Evolutionary conservation across 371 early-diverging fungal species (phyloP), one percentile per base, ranked within the genome.

Genomic region (Mycotypha africana): DNA sequence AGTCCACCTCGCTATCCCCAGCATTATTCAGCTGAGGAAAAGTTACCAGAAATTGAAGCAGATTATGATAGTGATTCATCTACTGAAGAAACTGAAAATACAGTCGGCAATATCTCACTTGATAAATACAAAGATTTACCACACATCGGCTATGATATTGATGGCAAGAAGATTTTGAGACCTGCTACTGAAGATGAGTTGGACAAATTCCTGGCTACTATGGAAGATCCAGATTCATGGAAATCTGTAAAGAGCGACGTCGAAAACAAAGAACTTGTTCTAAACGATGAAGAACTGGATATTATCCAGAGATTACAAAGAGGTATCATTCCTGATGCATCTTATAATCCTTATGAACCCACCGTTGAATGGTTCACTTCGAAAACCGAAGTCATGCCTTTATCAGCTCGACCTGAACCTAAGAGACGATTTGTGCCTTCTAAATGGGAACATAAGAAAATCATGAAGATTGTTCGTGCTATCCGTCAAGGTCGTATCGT

Each of bases 111-210:
- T 50, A 78, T 98, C 15, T 95, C 97, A 14, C 78, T 92, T 65
- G 91, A 93, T 58, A 95, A 95, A 95, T 98, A 98, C 65, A 87
- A 91, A 33, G 96, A 96, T 39, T 84, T 87, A 42, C 90, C 88
- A 34, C 98, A 98, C 53, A 95, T 95, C 51, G 98, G 98, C 34
- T 98, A 98, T 70, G 88, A 92, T 56, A 65, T 93, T 38, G 78
- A 92, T 43, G 98, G 98, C 37, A 90, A 95, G 62, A 87, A 81
- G 62, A 82, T 98, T 28, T 58, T 86, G 70, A 82, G 75, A 57
- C 93, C 95, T n/a, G 89, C 89, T 4, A 86, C 78, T 28, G 80
- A 78, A 8, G 96, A 95, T 56, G 91, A 92, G 59, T 77, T 97
- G 28, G 97, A 97, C 56, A 83, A 85, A 54, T 94, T 97, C 74